Conservation (phyloP, 306 rosid genomes). For the Hippophae rhamnoides region DNA sequence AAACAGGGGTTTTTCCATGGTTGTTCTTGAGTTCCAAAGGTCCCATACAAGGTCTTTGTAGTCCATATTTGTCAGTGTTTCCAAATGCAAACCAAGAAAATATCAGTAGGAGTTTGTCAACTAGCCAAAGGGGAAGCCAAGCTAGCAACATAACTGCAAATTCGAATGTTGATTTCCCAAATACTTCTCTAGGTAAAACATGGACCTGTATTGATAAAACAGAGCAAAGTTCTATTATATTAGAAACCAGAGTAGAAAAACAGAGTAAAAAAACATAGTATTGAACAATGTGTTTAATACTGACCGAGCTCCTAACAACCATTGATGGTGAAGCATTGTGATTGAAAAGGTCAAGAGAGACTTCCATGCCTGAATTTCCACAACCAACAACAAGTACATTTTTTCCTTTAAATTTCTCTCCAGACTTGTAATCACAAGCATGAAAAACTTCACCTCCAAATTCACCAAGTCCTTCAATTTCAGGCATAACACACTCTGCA, state of each 20-base stretch:
- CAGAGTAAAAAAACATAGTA: not conserved
- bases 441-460: constrained; percentile 64
- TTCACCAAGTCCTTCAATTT: constrained; percentile 49
- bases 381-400: constrained; percentile 85
- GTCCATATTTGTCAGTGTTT: constrained; percentile 47
- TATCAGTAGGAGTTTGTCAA: constrained; percentile 54
- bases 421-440: constrained; percentile 72
- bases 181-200: constrained; percentile 65
- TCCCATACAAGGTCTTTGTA: constrained; percentile 63
- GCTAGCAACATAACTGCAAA: constrained; percentile 58
- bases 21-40: constrained; percentile 69
- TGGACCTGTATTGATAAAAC: constrained; percentile 51
- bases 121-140: constrained; percentile 81
- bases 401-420: constrained; percentile 62
- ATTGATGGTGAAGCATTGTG: constrained; percentile 70
- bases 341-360: constrained; percentile 80
- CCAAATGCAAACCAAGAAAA: constrained; percentile 67
- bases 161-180: constrained; percentile 72
- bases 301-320: constrained; percentile 82
- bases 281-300: not conserved
- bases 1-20: constrained; percentile 82
- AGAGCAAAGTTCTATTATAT: constrained; percentile 26
- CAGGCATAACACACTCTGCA: constrained; percentile 77
- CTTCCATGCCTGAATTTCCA: constrained; percentile 96
- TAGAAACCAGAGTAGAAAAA: constrained; percentile 4